Evolutionary conservation across 1,139 yeast genomes (phyloP), one percentile per base, ranked within the genome.

Genomic region (Kazachstania sp.): DNA sequence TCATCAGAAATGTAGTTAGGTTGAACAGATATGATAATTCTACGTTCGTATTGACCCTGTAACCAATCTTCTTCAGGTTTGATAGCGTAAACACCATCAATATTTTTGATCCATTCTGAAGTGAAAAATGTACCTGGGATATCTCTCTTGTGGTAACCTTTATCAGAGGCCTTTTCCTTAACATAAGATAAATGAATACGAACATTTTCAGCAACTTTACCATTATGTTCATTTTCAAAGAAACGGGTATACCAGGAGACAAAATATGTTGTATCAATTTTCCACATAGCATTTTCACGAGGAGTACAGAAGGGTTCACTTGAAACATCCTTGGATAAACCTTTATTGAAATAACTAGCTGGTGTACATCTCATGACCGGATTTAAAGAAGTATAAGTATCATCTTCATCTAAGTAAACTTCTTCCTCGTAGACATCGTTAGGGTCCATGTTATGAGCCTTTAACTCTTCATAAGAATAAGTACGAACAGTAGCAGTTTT

Each of bases 301-400:
- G 95, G 96, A 28, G 85, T 77, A 65, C 96, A 87, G 64, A 86
- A 85, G 16, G 96, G 96, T 48, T 73, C 90, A 36, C 86, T 76
- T 0, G 66, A 51, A 26, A 66, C 63, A 52, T 77, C 77, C 57
- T 78, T 78, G 35, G 79, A 81, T 39, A 71, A 49, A 9, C 92
- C 92, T 63, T 80, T 84, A 56, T 74, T 75, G 59, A 71, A 73
- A 62, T 84, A 87, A 43, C 74, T 66, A 46, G 83, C 83, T 1
- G 96, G 96, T 3, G 90, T 84, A 67, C 96, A 87, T 66, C 96
- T 74, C 58, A 86, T 76, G 47, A 87, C 65, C 0, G 96, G 96
- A 58, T 81, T 84, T 60, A 87, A 72, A 20, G 74, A 68, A 39
- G 78, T 81, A 58, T 85, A 83, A 1, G 85, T 76, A 16, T 74